Percentiles rank a stretch among this genome's conserved stretches.
Conservation (phyloP, 1,284 basidiomycete genomes). For the Filobasidium uniguttulatum region DNA sequence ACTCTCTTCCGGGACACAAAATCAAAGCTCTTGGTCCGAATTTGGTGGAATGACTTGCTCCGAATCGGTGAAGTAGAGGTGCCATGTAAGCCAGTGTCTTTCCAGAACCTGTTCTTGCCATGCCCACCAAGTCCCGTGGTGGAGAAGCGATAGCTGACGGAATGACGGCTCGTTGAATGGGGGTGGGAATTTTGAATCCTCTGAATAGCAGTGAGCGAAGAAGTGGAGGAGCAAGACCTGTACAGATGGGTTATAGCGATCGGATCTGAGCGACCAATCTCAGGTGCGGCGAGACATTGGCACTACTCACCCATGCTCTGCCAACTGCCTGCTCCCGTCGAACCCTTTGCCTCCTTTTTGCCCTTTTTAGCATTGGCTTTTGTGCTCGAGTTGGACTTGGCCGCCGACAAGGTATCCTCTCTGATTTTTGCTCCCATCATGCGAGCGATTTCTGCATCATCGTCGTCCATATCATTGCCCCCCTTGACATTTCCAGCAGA, state of each 20-base stretch:
- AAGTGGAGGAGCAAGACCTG: conserved; percentile 70
- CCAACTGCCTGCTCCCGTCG: conserved; percentile 15
- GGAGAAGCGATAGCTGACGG: conserved; percentile 72
- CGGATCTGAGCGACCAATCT: neutral
- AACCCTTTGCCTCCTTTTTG: conserved; percentile 10
- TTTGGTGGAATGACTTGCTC: conserved; percentile 60
- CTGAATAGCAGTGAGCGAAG: conserved; percentile 77
- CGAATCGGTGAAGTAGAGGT: conserved; percentile 75
- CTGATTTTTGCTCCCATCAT: conserved; percentile 14
- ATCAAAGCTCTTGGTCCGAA: conserved; percentile 83
- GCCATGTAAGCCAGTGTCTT: conserved; percentile 96
- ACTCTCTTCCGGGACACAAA: conserved; percentile 80
- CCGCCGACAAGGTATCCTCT: conserved; percentile 15
- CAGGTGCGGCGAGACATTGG: too few relatives aligned
- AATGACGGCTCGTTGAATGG: conserved; percentile 84
- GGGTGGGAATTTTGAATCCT: conserved; percentile 89
- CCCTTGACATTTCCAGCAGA: neutral
- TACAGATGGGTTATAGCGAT: neutral
- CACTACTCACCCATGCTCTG: conserved; percentile 15
- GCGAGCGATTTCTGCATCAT: conserved; percentile 10
- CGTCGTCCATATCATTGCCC: neutral
- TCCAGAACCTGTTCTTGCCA: conserved; percentile 96
- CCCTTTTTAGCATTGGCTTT: conserved; percentile 14
- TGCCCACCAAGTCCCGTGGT: conserved; percentile 87
- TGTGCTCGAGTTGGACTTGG: conserved; percentile 15